Evolutionary conservation across 2,329 filamentous ascomycete species (phyloP).

Genomic region (Fusarium proliferatum): DNA sequence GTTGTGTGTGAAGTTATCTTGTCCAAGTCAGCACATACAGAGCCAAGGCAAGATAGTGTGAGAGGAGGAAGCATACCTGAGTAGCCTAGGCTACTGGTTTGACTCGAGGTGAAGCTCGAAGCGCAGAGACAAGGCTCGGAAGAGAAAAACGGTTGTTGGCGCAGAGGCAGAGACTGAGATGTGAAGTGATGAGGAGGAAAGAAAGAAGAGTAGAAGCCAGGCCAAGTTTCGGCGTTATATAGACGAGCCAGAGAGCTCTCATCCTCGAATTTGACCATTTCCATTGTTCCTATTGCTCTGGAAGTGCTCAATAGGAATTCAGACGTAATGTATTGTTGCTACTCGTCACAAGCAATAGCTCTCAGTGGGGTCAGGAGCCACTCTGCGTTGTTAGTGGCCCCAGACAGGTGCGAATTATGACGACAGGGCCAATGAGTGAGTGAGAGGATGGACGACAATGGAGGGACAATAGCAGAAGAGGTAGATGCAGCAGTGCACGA

Average conservation of each 20-base stretch:
- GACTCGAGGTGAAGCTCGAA: not conserved
- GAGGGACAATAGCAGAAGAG: not conserved
- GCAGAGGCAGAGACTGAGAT: not conserved
- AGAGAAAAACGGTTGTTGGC: not conserved
- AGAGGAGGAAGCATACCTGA: not conserved
- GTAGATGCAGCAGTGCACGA: not conserved
- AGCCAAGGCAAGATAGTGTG: not conserved
- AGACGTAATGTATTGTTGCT: not conserved
- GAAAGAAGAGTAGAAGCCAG: not conserved
- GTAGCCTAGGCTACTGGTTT: not conserved
- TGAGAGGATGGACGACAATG: not conserved
- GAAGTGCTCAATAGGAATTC: not conserved
- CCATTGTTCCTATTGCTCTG: not conserved
- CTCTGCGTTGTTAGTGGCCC: not conserved
- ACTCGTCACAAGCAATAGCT: not conserved
- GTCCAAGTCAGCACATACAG: not conserved
- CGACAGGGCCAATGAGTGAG: not conserved
- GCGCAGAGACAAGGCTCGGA: not conserved
- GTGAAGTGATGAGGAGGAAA: not conserved
- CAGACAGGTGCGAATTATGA: not conserved
- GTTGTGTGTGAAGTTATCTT: not conserved
- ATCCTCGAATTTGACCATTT: not conserved
- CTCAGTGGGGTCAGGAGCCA: not conserved
- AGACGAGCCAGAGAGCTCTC: not conserved
- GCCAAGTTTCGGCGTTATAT: constrained; percentile 3